Evolutionary conservation across 805 yeast genomes (phyloP), one percentile per base, ranked within the genome.

Genomic region (Teunomyces cretensis): DNA sequence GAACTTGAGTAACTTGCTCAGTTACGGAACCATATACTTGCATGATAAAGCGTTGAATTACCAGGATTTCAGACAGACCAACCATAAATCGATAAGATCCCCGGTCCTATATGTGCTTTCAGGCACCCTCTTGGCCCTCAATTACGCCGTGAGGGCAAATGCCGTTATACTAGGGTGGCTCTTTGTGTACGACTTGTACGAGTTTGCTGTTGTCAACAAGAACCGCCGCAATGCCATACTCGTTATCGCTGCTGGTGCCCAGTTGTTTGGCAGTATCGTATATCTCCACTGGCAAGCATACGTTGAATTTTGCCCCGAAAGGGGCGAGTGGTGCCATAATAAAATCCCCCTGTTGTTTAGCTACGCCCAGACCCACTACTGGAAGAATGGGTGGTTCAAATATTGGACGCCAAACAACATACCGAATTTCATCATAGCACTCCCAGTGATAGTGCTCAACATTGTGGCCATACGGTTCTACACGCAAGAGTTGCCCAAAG

Each of bases 351-450:
- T 84, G 16, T 69, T 92, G 11, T 83, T 83, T 54, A 62, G 78
- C 2, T 88, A 75, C 61, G 86, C 95, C 6, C 99, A 94, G 64
- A 47, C 66, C 1, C 74, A 81, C 51, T 90, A 92, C 62, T 94
- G 99, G 99, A 78, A 82, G 53, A 76, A 73, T 36, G 98, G 99
- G 0, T 80, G 91, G 42, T 62, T 94, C 45, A 71, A 65, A 33
- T 94, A 94, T 65, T 94, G 97, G 92, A 85, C 94, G 0, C 47
- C 73, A 0, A 81, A 81, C 57, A 92, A 94, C 56, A 63, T 88
- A 6, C 96, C 97, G 9, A 87, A 91, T 62, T 92, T 94, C 60
- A 24, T 83, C 8, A 71, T 94, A 55, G 92, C 87, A 0, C 45
- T 78, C 1, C 98, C 98, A 2, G 80, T 83, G 13, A 57, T 87